Evolutionary conservation across 768 basidiomycete species (phyloP), one percentile per base, ranked within the genome.

Genomic region (Tylopilus subfusipes): DNA sequence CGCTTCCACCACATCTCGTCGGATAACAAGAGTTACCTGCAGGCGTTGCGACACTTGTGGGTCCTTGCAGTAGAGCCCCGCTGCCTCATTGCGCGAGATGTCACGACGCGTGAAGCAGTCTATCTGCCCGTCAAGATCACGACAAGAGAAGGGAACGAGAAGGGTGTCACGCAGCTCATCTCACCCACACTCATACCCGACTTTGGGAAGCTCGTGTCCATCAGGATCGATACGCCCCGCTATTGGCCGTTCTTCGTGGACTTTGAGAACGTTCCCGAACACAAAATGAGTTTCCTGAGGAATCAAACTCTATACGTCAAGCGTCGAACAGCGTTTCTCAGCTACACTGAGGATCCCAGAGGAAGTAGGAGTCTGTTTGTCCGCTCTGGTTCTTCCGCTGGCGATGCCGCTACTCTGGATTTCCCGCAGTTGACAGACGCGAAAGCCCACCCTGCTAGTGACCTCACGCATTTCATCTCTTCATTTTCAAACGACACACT

Each of bases 161-260:
- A 75, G 13, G 83, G 84, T n/a, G 80, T 83, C 14, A 84, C 86
- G 2, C 86, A 89, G 59, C 76, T 97, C 44, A 93, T 95, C 52
- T 90, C 93, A 0, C 97, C 97, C 0, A 96, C 96, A 0, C 79
- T 98, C 5, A 88, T 97, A 56, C 93, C 94, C 0, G 89, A 95
- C 57, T 81, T 98, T 58, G 85, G 90, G 65, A 84, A 81, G 53
- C 76, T 98, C 14, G 73, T 84, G 43, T 87, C 90, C 5, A 87
- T 99, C 61, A 79, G 88, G 43, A 86, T 95, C 22, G 94, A 98
- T 63, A 97, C 92, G 0, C 94, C 93, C 16, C 84, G 97, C 6
- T 98, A 99, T 69, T 97, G 93, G 91, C 88, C 94, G 0, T 89
- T 95, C 72, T 84, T 86, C 54, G 80, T 98, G 31, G 89, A 95